phyloP scores from a whole-genome alignment of 108 stramenopile genomes.

The Aureococcus anophagefferens region DNA sequence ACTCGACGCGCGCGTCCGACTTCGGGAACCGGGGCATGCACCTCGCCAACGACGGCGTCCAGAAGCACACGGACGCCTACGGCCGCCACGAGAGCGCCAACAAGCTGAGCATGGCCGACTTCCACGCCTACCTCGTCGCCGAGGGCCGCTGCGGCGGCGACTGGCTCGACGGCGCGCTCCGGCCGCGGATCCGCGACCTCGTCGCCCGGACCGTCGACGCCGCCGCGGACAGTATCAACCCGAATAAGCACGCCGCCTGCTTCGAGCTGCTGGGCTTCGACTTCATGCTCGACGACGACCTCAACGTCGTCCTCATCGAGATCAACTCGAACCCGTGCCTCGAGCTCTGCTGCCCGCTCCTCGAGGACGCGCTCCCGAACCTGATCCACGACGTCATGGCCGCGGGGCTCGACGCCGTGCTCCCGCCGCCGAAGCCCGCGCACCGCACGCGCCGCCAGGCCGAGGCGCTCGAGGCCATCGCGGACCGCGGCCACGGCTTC shows the following conservation, averaged over 20 bases:
- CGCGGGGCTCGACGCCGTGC: conserved; percentile 21
- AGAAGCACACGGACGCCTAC: conserved; percentile 22
- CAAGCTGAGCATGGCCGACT: conserved; percentile 22
- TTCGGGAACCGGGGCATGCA: conserved; percentile 12
- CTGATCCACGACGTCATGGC: conserved; percentile 30
- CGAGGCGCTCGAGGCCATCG: neutral
- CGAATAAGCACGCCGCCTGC: neutral
- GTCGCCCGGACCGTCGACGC: conserved; percentile 22
- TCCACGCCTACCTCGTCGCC: conserved; percentile 12
- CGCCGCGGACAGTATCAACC: conserved; percentile 13
- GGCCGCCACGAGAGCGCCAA: conserved; percentile 32
- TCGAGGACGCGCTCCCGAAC: conserved; percentile 21
- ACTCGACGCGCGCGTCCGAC: neutral
- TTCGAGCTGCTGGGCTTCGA: conserved; percentile 44
- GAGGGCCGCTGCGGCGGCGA: neutral
- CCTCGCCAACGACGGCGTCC: conserved; percentile 37
- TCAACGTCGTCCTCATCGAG: conserved; percentile 32
- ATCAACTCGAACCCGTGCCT: conserved; percentile 44
- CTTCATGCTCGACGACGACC: conserved; percentile 36
- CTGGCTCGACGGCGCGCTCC: conserved; percentile 19
- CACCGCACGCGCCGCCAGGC: neutral
- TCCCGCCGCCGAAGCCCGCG: conserved; percentile 5
- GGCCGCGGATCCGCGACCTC: conserved; percentile 15
- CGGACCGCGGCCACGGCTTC: neutral
- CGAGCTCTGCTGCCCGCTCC: conserved; percentile 39